Evolutionary conservation across 768 basidiomycete genomes (phyloP), one percentile per base, ranked within the genome.

Genomic region (Omphalotus guepiniiformis): DNA sequence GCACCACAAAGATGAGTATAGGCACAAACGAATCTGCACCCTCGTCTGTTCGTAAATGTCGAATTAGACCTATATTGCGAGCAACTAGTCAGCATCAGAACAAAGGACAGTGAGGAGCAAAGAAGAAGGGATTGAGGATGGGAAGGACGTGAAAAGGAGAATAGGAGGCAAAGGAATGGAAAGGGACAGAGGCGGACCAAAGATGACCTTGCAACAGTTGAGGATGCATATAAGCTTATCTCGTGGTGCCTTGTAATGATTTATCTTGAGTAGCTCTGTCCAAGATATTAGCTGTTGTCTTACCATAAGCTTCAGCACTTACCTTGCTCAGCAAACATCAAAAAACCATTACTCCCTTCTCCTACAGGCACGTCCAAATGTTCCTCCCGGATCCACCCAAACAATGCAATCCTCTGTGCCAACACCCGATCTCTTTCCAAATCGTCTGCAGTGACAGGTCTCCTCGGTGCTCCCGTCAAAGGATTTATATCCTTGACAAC

Each of bases 121-220:
- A 29, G 18, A 18, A 12, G 36, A 42, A 4, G 11, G 19, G 12
- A 29, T 30, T 9, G 16, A 12, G 11, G 6, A 21, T 40, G 18
- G n/a, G n/a, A 21, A 40, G 1, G n/a, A n/a, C 7, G 15, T 22
- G 40, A 41, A 27, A 26, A 19, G 8, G 35, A 5, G 35, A 37
- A 37, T 15, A 11, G 28, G 29, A 26, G 44, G 23, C 26, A 8
- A 46, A 16, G 18, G 15, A n/a, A 23, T 53, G 52, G 9, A 32
- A 53, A 39, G 42, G n/a, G 25, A 21, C 35, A 44, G 49, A 44
- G 22, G 65, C 86, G 51, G 54, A 93, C 95, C 96, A 59, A 96
- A 98, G 56, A 99, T 98, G 64, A 99, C 93, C 71, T 99, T 99
- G 81, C 94, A 99, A 64, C 83, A 89, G 61, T 99, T 99, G 41